Base-by-base conservation (phyloP, 2,329 filamentous ascomycete species). In the Epicoccum sorghinum region DNA sequence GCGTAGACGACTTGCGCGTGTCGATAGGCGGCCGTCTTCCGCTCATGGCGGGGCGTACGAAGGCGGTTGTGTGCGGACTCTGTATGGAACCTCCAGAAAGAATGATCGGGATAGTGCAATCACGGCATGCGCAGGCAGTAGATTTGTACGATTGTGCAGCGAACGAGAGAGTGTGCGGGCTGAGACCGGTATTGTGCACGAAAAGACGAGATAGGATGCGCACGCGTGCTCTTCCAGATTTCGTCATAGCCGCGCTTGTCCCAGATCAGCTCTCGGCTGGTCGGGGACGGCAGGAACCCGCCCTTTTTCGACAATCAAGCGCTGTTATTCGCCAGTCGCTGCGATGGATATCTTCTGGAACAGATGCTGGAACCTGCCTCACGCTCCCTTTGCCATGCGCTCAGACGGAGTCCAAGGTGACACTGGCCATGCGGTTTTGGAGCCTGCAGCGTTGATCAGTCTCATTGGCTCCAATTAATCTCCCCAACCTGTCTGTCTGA, bases 1-100 rank as follows among this genome's bases (percentile, higher is more conserved):
- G 79, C 18, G 79, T 80, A n/a, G 81, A 80, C 42, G 81, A 82
- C 59, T 80, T 75, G 49, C 79, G 79, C 53, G 76, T 60, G 50
- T 72, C 68, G 52, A 74, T 67, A 27, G 64, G 42, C 2, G 81
- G 74, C n/a, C 66, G 64, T 53, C 61, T 56, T 43, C 61, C 56
- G 45, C 64, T 61, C 71, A 74, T 73, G 57, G 61, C 59, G 47
- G 43, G 54, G 52, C 46, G 40, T 30, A 44, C 52, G 41, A 25
- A 24, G 18, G 41, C 27, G 37, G 30, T 50, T 27, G 41, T 27
- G 41, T 40, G 10, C 14, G 22, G 32, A 29, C 52, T 44, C 46
- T 35, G 43, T 49, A 14, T 25, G 36, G 50, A 49, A 57, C 65
- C 66, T 66, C 71, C 54, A 61, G 61, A 41, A 55, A 61, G 55